Conservation (phyloP, 2,329 filamentous ascomycete genomes). For the Trichophyton mentagrophytes region DNA sequence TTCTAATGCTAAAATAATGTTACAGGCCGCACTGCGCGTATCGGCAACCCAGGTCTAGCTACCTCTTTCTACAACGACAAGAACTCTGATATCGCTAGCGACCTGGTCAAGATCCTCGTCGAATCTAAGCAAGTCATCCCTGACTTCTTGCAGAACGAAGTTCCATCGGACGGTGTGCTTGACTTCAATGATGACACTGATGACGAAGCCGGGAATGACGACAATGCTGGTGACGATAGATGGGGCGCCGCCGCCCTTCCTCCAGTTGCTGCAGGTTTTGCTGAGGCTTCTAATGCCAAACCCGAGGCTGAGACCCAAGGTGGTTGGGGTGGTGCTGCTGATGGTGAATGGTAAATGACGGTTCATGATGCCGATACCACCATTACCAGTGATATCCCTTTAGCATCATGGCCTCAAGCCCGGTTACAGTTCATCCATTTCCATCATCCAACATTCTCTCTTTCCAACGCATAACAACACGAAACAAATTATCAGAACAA, state of each 20-base stretch:
- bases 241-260: background rate
- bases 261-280: background rate
- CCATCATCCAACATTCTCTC: background rate
- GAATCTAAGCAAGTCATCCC: slow-evolving; percentile 70
- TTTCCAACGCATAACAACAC: too few species aligned
- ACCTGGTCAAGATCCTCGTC: slow-evolving; percentile 66
- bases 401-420: background rate
- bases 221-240: background rate
- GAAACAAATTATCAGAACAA: background rate
- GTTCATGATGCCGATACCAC: background rate
- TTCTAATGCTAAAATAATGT: background rate
- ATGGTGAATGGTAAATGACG: background rate
- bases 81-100: slow-evolving; percentile 57
- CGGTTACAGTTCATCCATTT: background rate
- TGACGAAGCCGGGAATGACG: slow-evolving; percentile 22
- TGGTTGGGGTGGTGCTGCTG: background rate
- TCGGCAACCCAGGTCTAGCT: slow-evolving; percentile 73
- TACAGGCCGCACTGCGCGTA: slow-evolving; percentile 77
- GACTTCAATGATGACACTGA: slow-evolving; percentile 44
- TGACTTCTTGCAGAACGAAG: slow-evolving; percentile 60
- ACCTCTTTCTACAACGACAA: slow-evolving; percentile 78
- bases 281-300: background rate
- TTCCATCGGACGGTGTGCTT: slow-evolving; percentile 28
- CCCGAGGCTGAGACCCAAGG: background rate
- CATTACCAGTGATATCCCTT: background rate